A percentile compares a stretch with the other conserved stretches of the same genome.
Evolutionary conservation across 345 rosid genomes (phyloP).

Genomic region (Populus pruinosa): DNA sequence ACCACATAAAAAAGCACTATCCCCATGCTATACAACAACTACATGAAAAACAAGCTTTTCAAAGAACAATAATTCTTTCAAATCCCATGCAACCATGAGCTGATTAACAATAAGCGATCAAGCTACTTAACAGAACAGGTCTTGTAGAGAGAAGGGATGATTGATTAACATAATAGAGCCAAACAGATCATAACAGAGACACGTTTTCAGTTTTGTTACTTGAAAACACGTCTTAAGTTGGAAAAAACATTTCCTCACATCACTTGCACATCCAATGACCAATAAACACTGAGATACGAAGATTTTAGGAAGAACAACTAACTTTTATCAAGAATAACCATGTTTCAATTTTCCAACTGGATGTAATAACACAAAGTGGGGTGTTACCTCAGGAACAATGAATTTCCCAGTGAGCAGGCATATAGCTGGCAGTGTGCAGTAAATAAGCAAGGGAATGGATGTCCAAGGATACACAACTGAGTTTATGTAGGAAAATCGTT

Average conservation of each 20-base stretch:
- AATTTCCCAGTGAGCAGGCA: constrained; percentile 92
- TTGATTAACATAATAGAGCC: neutral
- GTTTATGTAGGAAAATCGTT: constrained; percentile 88
- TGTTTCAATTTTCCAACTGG: neutral
- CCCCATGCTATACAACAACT: neutral
- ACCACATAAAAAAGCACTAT: neutral
- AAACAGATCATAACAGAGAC: neutral
- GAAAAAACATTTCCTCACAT: neutral
- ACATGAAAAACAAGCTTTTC: neutral
- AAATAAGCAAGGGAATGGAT: constrained; percentile 78
- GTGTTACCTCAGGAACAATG: constrained; percentile 90
- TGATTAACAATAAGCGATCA: neutral
- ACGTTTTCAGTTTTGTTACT: neutral
- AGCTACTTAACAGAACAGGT: neutral
- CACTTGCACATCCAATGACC: neutral
- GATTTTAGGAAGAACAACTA: neutral
- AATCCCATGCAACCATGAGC: neutral
- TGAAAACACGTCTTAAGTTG: neutral
- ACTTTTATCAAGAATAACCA: neutral
- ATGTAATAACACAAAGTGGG: neutral
- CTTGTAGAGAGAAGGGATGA: neutral
- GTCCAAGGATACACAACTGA: constrained; percentile 95
- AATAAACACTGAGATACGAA: neutral
- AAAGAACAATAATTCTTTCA: neutral
- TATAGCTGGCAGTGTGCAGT: constrained; percentile 88